A percentile compares a stretch with the other conserved stretches of the same genome.
Evolutionary conservation across 202 grass and related monocot genomes (phyloP).

Genomic region (Dendrocalamus latiflorus): DNA sequence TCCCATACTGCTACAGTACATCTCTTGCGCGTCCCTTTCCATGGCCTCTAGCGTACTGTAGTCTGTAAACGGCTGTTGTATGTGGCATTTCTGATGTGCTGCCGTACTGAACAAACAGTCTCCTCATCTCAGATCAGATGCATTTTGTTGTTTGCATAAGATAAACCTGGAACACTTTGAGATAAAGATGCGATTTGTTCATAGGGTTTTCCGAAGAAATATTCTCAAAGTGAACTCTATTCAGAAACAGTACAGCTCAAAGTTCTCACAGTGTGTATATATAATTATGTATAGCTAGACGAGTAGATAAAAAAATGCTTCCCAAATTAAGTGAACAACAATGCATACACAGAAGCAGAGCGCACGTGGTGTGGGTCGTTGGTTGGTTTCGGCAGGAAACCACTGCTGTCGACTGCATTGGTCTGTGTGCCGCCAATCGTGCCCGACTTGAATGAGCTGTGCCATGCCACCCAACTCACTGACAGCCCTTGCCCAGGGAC

Average conservation of each 20-base stretch:
- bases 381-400: conserved; percentile 25
- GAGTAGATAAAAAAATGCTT: background rate
- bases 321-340: background rate
- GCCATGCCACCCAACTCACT: conserved; percentile 29
- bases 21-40: background rate
- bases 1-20: background rate
- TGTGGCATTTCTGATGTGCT: conserved; percentile 19
- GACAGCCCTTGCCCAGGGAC: background rate
- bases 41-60: background rate
- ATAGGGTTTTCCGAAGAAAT: background rate
- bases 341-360: background rate
- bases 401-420: conserved; percentile 11
- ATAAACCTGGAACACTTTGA: background rate
- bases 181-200: background rate
- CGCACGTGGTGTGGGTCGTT: background rate
- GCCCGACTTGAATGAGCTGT: conserved; percentile 43
- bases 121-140: background rate
- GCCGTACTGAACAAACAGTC: background rate
- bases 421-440: conserved; percentile 25
- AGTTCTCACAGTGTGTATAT: background rate
- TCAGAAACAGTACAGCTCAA: background rate
- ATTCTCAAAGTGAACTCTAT: background rate
- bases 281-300: background rate
- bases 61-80: background rate
- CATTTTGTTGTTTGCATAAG: background rate